phyloP scores from a whole-genome alignment of 1,284 basidiomycete genomes.

The Testicularia cyperi region DNA sequence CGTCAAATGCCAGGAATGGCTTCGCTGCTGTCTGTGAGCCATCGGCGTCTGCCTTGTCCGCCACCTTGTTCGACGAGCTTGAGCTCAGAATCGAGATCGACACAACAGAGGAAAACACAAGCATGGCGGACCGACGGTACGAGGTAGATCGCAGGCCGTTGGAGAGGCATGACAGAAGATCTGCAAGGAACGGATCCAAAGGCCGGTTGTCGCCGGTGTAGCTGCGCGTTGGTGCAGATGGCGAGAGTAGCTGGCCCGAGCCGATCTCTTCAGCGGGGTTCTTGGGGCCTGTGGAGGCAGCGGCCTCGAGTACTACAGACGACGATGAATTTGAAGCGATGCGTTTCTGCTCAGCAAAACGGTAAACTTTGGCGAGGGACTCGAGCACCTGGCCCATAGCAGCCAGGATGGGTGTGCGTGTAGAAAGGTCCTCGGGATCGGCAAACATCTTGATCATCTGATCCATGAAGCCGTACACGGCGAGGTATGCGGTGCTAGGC shows the following conservation, averaged over 20 bases:
- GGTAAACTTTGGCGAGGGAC: conserved; percentile 38
- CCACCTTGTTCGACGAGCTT: neutral
- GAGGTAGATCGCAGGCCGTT: conserved; percentile 42
- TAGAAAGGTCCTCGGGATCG: conserved; percentile 73
- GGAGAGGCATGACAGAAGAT: conserved; percentile 43
- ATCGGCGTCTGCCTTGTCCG: neutral
- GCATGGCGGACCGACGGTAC: conserved; percentile 40
- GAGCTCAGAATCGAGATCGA: conserved; percentile 36
- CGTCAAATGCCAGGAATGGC: conserved; percentile 69
- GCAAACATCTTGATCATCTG: conserved; percentile 67
- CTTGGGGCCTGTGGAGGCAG: neutral
- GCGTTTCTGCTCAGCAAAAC: conserved; percentile 10
- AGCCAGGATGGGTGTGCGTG: conserved; percentile 71
- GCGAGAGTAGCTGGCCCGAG: conserved; percentile 18
- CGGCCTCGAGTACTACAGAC: neutral
- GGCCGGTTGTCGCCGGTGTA: conserved; percentile 45
- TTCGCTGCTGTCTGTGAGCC: neutral
- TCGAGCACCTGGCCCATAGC: conserved; percentile 49
- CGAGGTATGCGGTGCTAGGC: conserved; percentile 30
- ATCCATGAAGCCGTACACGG: conserved; percentile 42
- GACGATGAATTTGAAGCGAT: no score
- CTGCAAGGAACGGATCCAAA: conserved; percentile 40
- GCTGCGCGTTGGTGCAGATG: conserved; percentile 11
- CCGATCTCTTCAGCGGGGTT: conserved; percentile 4
- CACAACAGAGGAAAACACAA: conserved; percentile 39